Base-by-base conservation (phyloP, 2,329 filamentous ascomycete species). In the Aspergillus tanneri region DNA sequence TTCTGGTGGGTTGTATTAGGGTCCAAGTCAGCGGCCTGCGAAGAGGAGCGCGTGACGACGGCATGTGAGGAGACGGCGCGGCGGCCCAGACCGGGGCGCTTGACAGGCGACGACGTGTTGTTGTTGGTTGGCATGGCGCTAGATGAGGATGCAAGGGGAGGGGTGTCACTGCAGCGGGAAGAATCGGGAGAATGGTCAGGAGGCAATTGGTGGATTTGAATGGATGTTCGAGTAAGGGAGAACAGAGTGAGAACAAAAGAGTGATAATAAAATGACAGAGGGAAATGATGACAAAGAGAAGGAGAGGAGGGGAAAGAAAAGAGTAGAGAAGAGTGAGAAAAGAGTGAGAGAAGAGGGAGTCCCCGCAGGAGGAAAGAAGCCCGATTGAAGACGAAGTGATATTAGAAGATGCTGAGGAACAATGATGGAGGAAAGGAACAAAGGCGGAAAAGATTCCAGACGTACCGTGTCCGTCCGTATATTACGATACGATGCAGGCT, bases 401-500 rank as follows among this genome's bases (percentile, higher is more conserved):
- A n/a, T n/a, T n/a, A 43, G 37, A 39, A 49, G 40, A 43, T 12
- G 21, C 28, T 16, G 14, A 14, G 23, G 14, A 36, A 28, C 41
- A 25, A 47, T 8, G 12, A 37, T 43, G 28, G 30, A 46, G 43
- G 43, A 41, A 49, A 37, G 21, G 12, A 68, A 65, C 85, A 80
- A 0, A n/a, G 87, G 87, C 24, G 30, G 62, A 93, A 93, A 43
- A 77, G 65, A 61, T 88, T 34, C 30, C 30, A 34, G 81, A 39
- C 84, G n/a, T n/a, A n/a, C n/a, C n/a, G n/a, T n/a, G n/a, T n/a
- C n/a, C n/a, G n/a, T n/a, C n/a, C n/a, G n/a, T n/a, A n/a, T n/a
- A n/a, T n/a, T n/a, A n/a, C n/a, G n/a, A n/a, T n/a, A n/a, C n/a
- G n/a, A n/a, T n/a, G n/a, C n/a, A n/a, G n/a, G n/a, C n/a, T n/a